Evolutionary conservation across 1,284 basidiomycete species (phyloP).

Genomic region (Neotropicomus parvogracilis): DNA sequence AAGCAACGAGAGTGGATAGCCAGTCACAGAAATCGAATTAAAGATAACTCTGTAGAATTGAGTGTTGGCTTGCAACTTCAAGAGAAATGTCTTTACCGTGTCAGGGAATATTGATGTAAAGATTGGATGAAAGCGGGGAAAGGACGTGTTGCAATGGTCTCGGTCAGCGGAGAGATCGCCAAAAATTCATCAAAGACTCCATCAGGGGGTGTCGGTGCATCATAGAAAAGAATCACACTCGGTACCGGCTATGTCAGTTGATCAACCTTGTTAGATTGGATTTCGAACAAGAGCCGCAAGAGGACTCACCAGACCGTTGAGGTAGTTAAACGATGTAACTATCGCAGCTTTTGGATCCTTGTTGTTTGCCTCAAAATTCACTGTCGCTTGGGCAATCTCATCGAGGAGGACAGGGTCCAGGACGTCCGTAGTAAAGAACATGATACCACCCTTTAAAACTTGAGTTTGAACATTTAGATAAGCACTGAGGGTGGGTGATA

Average conservation of each 20-base stretch:
- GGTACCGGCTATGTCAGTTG: conserved; percentile 28
- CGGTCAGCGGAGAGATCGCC: conserved; percentile 31
- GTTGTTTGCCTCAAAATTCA: conserved; percentile 46
- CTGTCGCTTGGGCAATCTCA: conserved; percentile 37
- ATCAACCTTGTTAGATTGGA: neutral
- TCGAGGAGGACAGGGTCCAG: neutral
- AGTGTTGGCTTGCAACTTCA: neutral
- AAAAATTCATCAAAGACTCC: conserved; percentile 49
- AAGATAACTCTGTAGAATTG: conserved; percentile 19
- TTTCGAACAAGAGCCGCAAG: neutral
- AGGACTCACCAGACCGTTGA: conserved; percentile 37
- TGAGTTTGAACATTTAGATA: neutral
- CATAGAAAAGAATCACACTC: conserved; percentile 41
- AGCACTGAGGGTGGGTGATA: neutral
- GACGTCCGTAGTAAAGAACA: conserved; percentile 37
- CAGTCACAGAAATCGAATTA: conserved; percentile 14
- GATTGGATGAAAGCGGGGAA: conserved; percentile 33
- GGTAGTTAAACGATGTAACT: conserved; percentile 47
- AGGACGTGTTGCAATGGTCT: conserved; percentile 33
- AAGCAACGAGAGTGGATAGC: conserved; percentile 11
- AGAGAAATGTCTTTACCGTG: conserved; percentile 4
- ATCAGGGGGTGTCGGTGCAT: conserved; percentile 44
- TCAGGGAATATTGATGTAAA: neutral
- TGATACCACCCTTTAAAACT: conserved; percentile 47
- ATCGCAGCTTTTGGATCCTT: conserved; percentile 58